Evolutionary conservation across 192 early-diverging fungal genomes (phyloP).

Genomic region (Phlyctochytrium arcticum): DNA sequence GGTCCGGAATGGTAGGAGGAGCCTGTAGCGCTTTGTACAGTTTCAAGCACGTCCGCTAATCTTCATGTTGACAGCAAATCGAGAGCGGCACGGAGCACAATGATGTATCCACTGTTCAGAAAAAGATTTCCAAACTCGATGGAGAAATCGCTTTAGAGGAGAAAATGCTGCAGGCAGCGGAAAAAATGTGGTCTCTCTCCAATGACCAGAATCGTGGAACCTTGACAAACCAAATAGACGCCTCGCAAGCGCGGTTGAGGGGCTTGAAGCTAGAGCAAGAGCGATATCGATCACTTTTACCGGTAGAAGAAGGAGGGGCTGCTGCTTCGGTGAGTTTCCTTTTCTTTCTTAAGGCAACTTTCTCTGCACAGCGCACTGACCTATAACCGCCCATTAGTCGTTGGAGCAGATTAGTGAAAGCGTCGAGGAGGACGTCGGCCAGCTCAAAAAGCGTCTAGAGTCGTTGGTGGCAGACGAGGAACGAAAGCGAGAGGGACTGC

Average conservation of each 20-base stretch:
- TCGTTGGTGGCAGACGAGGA: conserved; percentile 42
- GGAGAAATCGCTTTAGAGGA: conserved; percentile 43
- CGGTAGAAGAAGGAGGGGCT: not conserved
- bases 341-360: not conserved
- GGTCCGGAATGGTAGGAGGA: no score
- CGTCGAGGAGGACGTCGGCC: conserved; percentile 29
- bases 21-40: no score
- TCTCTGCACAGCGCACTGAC: not conserved
- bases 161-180: conserved; percentile 38
- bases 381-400: not conserved
- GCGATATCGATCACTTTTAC: not conserved
- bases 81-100: not conserved
- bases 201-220: conserved; percentile 32
- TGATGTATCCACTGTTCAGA: conserved; percentile 11
- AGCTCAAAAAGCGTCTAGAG: conserved; percentile 27
- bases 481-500: conserved; percentile 30
- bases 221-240: conserved; percentile 34
- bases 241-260: conserved; percentile 23
- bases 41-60: no score
- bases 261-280: conserved; percentile 30
- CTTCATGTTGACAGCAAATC: not conserved
- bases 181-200: conserved; percentile 36
- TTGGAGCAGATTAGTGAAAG: not conserved
- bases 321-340: not conserved
- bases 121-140: conserved; percentile 32